Conservation (phyloP, 1,139 yeast species). For the Scheffersomyces segobiensis region DNA sequence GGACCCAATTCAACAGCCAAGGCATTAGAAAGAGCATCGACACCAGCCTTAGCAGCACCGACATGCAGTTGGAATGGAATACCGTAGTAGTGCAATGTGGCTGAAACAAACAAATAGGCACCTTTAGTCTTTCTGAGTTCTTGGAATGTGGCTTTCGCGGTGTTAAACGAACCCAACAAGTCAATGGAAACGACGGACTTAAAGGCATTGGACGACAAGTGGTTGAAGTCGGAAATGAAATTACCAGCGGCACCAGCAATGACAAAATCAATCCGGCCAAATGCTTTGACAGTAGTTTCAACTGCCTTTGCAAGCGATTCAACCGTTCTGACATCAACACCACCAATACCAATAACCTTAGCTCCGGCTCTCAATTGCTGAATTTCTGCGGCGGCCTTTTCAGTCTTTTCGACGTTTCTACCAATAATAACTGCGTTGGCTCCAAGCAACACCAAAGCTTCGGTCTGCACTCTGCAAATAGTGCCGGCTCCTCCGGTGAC, state of each 20-base stretch:
- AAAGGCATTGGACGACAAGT: constrained; percentile 81
- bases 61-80: constrained; percentile 85
- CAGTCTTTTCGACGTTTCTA: constrained; percentile 65
- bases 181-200: constrained; percentile 84
- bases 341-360: constrained; percentile 66
- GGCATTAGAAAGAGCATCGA: constrained; percentile 80
- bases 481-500: constrained; percentile 97
- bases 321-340: constrained; percentile 75
- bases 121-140: constrained; percentile 70
- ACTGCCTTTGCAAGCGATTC: constrained; percentile 62
- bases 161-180: constrained; percentile 80
- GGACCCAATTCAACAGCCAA: constrained; percentile 91
- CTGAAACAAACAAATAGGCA: constrained; percentile 72
- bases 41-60: constrained; percentile 92
- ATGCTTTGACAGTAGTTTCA: constrained; percentile 55
- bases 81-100: constrained; percentile 86
- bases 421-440: constrained; percentile 88
- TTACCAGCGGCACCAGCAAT: constrained; percentile 97
- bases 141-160: constrained; percentile 75
- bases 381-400: constrained; percentile 66
- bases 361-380: constrained; percentile 54
- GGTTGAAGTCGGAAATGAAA: constrained; percentile 77
- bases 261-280: constrained; percentile 79
- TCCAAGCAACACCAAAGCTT: constrained; percentile 78
- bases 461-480: constrained; percentile 83